Evolutionary conservation across 805 yeast species (phyloP).

Genomic region (Saccharomycopsis sp.): DNA sequence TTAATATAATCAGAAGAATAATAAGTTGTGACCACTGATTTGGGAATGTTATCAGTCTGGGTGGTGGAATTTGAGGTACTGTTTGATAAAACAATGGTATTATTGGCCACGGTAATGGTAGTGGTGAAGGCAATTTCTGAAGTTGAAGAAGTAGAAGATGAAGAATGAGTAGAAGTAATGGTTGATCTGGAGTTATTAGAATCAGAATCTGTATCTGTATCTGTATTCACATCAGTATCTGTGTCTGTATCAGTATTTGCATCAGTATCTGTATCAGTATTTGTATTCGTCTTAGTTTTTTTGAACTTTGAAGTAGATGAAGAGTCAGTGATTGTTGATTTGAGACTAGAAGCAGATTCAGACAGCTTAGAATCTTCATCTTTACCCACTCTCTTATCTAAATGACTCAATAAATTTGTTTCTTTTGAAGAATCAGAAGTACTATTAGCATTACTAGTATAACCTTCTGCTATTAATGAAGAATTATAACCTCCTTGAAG

Average conservation of each 20-base stretch:
- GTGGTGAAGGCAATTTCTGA: constrained; percentile 1
- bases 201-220: no score
- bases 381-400: no score
- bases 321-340: background rate
- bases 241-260: no score
- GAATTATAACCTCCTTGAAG: constrained; percentile 21
- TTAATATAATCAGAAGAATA: constrained; percentile 12
- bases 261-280: no score
- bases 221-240: no score
- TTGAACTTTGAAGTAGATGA: background rate
- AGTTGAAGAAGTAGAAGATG: background rate
- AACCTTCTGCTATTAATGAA: constrained; percentile 10
- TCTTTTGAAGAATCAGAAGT: background rate
- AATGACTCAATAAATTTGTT: background rate
- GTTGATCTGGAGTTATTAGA: no score
- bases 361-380: background rate
- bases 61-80: background rate
- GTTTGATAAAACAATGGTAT: constrained; percentile 3
- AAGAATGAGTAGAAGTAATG: background rate
- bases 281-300: no score
- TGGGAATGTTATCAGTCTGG: constrained; percentile 2
- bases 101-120: constrained; percentile 4
- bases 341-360: constrained; percentile 4
- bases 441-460: constrained; percentile 1
- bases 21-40: constrained; percentile 11